Conservation (phyloP, 768 basidiomycete genomes). For the Pisolithus microcarpus region DNA sequence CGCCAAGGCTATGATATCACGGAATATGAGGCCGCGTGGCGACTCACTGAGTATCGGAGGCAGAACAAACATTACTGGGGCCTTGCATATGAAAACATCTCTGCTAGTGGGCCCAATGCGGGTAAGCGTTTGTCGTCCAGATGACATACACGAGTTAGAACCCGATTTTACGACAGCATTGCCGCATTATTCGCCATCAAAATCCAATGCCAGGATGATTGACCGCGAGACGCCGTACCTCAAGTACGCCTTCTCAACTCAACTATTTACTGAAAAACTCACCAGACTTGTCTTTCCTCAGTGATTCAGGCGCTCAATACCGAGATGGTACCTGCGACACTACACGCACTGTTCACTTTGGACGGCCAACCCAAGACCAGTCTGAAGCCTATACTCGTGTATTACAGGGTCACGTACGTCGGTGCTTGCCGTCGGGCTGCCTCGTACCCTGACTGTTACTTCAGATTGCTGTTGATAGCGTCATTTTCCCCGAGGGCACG, state of each 20-base stretch:
- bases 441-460: constrained; percentile 12
- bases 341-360: constrained; percentile 79
- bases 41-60: constrained; percentile 69
- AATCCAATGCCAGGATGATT: constrained; percentile 62
- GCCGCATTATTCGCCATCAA: constrained; percentile 85
- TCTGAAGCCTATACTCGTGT: constrained; percentile 92
- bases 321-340: constrained; percentile 87
- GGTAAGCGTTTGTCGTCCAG: constrained; percentile 29
- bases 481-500: constrained; percentile 87
- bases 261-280: constrained; percentile 8
- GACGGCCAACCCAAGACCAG: constrained; percentile 77
- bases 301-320: constrained; percentile 90
- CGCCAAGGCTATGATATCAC: constrained; percentile 73
- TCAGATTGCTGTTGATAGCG: constrained; percentile 85
- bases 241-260: constrained; percentile 48
- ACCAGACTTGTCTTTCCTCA: constrained; percentile 26
- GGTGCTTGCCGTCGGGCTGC: constrained; percentile 11
- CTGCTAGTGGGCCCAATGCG: constrained; percentile 84
- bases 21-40: constrained; percentile 87
- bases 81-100: constrained; percentile 85
- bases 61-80: constrained; percentile 72
- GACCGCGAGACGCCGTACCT: constrained; percentile 78
- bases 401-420: constrained; percentile 87
- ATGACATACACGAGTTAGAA: background rate
- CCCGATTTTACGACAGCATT: constrained; percentile 45